These are phyloP conservation scores for Neurospora intermedia DNA, from an alignment of 495 filamentous ascomycete species.

Conservation along the genomic window DNA sequence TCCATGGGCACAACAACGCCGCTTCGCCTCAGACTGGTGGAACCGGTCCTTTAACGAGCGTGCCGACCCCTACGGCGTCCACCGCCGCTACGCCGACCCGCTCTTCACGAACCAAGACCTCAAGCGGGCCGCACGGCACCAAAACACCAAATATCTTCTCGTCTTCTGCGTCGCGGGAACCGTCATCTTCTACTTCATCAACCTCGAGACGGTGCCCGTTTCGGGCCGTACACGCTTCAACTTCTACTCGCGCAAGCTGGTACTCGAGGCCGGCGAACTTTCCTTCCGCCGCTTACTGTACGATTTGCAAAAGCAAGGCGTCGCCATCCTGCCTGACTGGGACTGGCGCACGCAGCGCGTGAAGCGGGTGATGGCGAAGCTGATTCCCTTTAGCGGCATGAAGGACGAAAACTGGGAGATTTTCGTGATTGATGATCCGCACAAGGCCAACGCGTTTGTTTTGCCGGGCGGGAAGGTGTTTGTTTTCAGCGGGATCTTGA, in stretches of 20 bases:
- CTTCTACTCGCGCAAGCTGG: constrained; percentile 46
- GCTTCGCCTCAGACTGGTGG: neutral
- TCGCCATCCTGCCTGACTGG: constrained; percentile 29
- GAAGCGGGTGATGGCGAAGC: constrained; percentile 52
- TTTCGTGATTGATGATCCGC: constrained; percentile 63
- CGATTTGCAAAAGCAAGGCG: constrained; percentile 25
- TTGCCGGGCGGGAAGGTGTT: constrained; percentile 91
- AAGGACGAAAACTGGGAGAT: constrained; percentile 63
- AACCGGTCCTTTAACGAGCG: neutral
- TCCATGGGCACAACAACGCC: neutral
- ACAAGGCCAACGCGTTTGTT: constrained; percentile 70
- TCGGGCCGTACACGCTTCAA: constrained; percentile 78
- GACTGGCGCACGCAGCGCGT: constrained; percentile 40
- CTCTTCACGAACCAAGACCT: constrained; percentile 25
- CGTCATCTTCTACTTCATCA: constrained; percentile 52
- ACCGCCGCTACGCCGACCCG: constrained; percentile 24
- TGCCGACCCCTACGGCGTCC: constrained; percentile 8
- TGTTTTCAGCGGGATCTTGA: constrained; percentile 75
- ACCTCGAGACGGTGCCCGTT: constrained; percentile 72
- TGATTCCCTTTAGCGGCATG: constrained; percentile 61
- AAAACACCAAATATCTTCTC: constrained; percentile 22
- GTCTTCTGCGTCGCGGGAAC: constrained; percentile 25
- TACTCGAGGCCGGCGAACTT: constrained; percentile 42
- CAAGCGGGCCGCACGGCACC: constrained; percentile 14
- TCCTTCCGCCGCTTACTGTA: constrained; percentile 42